Evolutionary conservation across 176 grass and related monocot genomes (phyloP), one percentile per base, ranked within the genome.

Genomic region (Carex scoparia): DNA sequence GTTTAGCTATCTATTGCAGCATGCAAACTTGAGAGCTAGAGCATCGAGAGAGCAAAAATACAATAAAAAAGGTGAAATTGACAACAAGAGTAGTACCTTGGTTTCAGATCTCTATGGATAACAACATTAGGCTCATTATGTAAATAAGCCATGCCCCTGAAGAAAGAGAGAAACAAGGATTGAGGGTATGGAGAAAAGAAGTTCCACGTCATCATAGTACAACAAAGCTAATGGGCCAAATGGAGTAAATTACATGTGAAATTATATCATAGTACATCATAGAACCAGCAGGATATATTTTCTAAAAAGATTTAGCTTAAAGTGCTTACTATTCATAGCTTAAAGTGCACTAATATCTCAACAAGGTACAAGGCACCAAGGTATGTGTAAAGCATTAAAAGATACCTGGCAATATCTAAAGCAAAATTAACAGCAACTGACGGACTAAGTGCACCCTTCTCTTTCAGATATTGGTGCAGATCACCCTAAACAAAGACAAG

Each of bases 121-220:
- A 99, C 87, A 86, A 99, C 97, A 88, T 99, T 99, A 81, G 97
- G 97, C 79, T 99, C 97, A 51, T 94, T 99, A 87, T 99, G 97
- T 81, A 99, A 90, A 91, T 95, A 99, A 33, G 97, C 93, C 97
- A 99, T 99, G 79, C 97, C 97, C 86, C 97, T 99, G 87, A 72
- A 74, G 59, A 85, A 74, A 65, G 48, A 79, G 5, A 87, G 31
- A 81, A 68, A 31, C 86, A 65, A 46, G 81, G 67, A 86, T 75
- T 37, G 71, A 86, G 37, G 55, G 2, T 83, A 85, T 66, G 69
- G 12, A 44, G 83, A 64, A 51, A 51, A 46, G 37, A 30, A 65
- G 51, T 48, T 64, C 57, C 18, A 82, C 2, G 16, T 27, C 32
- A 57, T 31, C 12, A 37, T 59, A 18, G 27, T 51, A 49, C 18